These are phyloP conservation scores for Stagonosporopsis tanaceti DNA, from an alignment of 2,329 filamentous ascomycete species.

Conservation along the genomic window DNA sequence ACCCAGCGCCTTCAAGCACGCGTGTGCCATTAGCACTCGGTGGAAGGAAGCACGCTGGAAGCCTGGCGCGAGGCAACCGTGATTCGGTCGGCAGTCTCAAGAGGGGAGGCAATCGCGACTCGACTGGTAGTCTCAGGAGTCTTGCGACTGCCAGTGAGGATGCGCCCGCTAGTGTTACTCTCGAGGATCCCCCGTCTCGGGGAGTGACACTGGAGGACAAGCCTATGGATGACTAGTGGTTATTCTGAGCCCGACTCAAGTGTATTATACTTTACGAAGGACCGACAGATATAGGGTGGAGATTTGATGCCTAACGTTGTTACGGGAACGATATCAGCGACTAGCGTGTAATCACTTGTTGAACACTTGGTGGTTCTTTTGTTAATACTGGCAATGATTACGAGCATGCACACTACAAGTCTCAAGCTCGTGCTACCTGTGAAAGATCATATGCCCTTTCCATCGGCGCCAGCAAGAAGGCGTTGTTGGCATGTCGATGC, in stretches of 20 bases:
- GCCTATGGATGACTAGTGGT: slow-evolving; percentile 75
- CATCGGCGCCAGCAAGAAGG: too few species aligned
- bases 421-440: neutral
- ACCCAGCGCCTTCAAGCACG: slow-evolving; percentile 45
- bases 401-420: slow-evolving; percentile 22
- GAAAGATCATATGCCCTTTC: neutral
- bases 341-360: slow-evolving; percentile 17
- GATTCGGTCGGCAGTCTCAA: slow-evolving; percentile 52
- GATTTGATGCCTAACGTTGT: slow-evolving; percentile 20
- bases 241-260: slow-evolving; percentile 14
- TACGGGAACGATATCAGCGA: slow-evolving; percentile 21
- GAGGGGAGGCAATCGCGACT: slow-evolving; percentile 45
- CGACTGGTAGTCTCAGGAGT: slow-evolving; percentile 50
- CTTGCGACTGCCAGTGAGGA: slow-evolving; percentile 48
- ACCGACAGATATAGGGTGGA: slow-evolving; percentile 15
- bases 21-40: slow-evolving; percentile 39
- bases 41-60: slow-evolving; percentile 45
- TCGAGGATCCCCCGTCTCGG: slow-evolving; percentile 59
- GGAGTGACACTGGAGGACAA: slow-evolving; percentile 76
- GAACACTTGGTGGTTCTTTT: slow-evolving; percentile 25
- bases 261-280: slow-evolving; percentile 14
- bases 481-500: too few species aligned
- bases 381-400: slow-evolving; percentile 29
- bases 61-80: slow-evolving; percentile 45
- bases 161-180: slow-evolving; percentile 64